These are phyloP conservation scores for Coelastrella sp. DNA, from an alignment of 139 green algal species.

Conservation along the genomic window DNA sequence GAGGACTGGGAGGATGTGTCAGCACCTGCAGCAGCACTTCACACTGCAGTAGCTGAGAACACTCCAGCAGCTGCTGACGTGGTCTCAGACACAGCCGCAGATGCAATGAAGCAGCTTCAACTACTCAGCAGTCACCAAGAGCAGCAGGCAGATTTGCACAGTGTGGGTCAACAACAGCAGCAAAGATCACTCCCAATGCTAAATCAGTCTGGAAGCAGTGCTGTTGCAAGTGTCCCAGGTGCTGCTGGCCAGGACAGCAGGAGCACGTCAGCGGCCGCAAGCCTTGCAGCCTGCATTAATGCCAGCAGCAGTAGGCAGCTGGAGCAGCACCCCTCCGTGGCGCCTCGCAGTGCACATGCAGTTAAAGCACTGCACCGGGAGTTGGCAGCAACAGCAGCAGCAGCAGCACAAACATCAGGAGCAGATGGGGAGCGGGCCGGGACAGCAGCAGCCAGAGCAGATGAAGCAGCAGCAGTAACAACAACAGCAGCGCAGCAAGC, in stretches of 20 bases:
- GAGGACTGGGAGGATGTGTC: conserved; percentile 22
- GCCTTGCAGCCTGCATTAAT: conserved; percentile 46
- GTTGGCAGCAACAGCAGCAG: conserved; percentile 40
- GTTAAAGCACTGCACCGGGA: conserved; percentile 10
- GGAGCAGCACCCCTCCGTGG: conserved; percentile 4
- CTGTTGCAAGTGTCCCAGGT: not conserved
- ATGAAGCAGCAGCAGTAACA: not conserved
- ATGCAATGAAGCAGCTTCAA: not conserved
- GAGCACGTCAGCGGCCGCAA: not conserved
- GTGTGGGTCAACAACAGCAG: not conserved
- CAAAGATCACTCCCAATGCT: conserved; percentile 30
- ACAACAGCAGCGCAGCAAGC: not conserved
- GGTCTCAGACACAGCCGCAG: not conserved
- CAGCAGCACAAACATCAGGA: not conserved
- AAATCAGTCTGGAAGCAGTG: not conserved
- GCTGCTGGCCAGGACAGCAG: not conserved
- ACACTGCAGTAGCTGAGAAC: not conserved
- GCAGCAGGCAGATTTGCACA: too few relatives aligned
- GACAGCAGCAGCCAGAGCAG: conserved; percentile 25
- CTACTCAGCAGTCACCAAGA: not conserved
- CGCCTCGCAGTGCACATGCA: not conserved
- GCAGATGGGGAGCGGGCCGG: not conserved
- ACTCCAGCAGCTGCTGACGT: not conserved
- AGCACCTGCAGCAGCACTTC: not conserved
- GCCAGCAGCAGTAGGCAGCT: conserved; percentile 33